Conservation (phyloP, 352 stramenopile species). For the Pythium inflatum region DNA sequence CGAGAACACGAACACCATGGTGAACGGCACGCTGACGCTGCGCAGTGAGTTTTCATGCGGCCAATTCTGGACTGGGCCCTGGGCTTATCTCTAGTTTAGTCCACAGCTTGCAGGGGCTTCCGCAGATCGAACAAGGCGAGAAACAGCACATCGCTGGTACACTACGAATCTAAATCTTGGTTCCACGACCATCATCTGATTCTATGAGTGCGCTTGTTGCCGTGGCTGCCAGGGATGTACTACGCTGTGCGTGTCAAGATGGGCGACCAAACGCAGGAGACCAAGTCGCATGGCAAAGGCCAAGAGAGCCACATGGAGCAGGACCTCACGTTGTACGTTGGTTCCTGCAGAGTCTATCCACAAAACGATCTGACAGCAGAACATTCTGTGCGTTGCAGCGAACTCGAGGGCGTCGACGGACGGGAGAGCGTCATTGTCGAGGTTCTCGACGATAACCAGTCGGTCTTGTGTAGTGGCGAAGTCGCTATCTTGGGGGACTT, state of each 20-base stretch:
- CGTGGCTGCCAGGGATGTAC: conserved; percentile 31
- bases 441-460: conserved; percentile 20
- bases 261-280: conserved; percentile 5
- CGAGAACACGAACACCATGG: background rate
- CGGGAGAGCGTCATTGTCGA: conserved; percentile 28
- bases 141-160: conserved; percentile 21
- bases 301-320: conserved; percentile 21
- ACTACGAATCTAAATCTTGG: background rate
- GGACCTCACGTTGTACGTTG: conserved; percentile 29
- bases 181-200: background rate
- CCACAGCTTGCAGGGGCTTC: conserved; percentile 13
- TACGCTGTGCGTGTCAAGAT: conserved; percentile 24
- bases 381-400: too few species aligned
- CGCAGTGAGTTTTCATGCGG: conserved; percentile 18
- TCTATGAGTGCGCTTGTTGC: too few species aligned
- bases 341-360: conserved; percentile 4
- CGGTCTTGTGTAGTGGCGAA: conserved; percentile 17
- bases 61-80: too few species aligned
- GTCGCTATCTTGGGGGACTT: conserved; percentile 16
- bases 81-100: conserved; percentile 18
- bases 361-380: too few species aligned
- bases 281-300: conserved; percentile 24
- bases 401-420: conserved; percentile 15
- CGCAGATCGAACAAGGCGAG: conserved; percentile 22
- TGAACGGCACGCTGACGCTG: conserved; percentile 21